Evolutionary conservation across 768 basidiomycete species (phyloP).

Genomic region (Collybiopsis confluens): DNA sequence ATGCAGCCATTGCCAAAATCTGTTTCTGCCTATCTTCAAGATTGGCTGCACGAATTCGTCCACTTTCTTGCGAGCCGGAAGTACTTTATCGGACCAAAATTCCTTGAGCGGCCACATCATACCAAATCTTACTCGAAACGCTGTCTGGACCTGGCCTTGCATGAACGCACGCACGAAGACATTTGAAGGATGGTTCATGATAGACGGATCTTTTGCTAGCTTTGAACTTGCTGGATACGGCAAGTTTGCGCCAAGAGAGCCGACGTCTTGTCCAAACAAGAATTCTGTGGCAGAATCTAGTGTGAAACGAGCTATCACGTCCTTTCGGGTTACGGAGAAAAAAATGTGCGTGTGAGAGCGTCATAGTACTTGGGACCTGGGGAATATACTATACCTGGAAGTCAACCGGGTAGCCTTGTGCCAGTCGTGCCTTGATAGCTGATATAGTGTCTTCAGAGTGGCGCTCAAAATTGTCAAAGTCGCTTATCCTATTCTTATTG

Average conservation of each 20-base stretch:
- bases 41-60: conserved; percentile 52
- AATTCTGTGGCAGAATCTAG: conserved; percentile 58
- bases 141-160: conserved; percentile 37
- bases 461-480: conserved; percentile 51
- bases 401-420: conserved; percentile 46
- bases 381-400: too few relatives aligned
- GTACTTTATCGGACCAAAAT: conserved; percentile 45
- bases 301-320: conserved; percentile 52
- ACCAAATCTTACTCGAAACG: conserved; percentile 38
- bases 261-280: conserved; percentile 46
- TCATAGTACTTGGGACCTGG: not conserved
- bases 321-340: conserved; percentile 25
- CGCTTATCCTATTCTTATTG: conserved; percentile 44
- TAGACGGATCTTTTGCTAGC: conserved; percentile 14
- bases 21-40: conserved; percentile 36
- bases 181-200: conserved; percentile 27
- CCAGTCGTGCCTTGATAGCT: conserved; percentile 37
- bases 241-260: conserved; percentile 41
- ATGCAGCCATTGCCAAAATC: conserved; percentile 8
- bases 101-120: conserved; percentile 48
- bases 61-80: conserved; percentile 41
- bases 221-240: conserved; percentile 39
- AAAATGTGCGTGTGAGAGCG: not conserved
- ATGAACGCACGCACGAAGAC: conserved; percentile 47
- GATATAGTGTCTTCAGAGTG: conserved; percentile 45